These are phyloP conservation scores for Ceratocystis colombiana DNA, from an alignment of 2,329 filamentous ascomycete species.

Conservation along the genomic window DNA sequence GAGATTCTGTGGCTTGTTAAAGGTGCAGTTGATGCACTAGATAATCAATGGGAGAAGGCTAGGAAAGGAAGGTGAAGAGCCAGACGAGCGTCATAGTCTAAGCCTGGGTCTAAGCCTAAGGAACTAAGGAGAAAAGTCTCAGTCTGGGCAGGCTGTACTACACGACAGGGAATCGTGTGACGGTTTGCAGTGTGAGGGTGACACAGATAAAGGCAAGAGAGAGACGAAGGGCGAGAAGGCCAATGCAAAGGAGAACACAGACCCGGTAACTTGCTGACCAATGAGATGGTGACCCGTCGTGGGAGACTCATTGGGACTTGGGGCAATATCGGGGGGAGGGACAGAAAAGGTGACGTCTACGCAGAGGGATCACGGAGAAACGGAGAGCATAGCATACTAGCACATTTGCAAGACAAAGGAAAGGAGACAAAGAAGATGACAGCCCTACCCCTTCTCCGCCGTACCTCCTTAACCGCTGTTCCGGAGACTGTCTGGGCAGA, in stretches of 20 bases:
- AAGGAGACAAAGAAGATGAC: not conserved
- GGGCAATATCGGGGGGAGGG: too few species aligned
- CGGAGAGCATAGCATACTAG: too few species aligned
- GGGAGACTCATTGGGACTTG: too few species aligned
- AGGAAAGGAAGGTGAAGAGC: not conserved
- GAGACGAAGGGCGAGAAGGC: not conserved
- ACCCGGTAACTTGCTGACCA: not conserved
- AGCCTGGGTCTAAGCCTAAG: not conserved
- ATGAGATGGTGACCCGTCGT: not conserved
- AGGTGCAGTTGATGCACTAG: not conserved
- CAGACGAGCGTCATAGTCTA: slow-evolving; percentile 5
- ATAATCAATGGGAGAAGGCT: not conserved
- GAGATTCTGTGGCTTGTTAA: not conserved
- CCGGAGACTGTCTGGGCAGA: not conserved
- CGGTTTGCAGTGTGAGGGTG: not conserved
- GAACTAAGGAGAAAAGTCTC: not conserved
- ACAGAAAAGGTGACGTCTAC: too few species aligned
- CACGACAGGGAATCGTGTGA: not conserved
- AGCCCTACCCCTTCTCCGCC: not conserved
- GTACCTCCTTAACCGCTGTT: not conserved
- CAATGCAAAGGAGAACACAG: not conserved
- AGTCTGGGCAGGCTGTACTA: not conserved
- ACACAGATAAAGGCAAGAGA: not conserved
- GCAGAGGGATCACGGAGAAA: not conserved
- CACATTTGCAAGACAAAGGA: not conserved